phyloP scores from a whole-genome alignment of 768 basidiomycete species.

The Leccinum barrowsii region DNA sequence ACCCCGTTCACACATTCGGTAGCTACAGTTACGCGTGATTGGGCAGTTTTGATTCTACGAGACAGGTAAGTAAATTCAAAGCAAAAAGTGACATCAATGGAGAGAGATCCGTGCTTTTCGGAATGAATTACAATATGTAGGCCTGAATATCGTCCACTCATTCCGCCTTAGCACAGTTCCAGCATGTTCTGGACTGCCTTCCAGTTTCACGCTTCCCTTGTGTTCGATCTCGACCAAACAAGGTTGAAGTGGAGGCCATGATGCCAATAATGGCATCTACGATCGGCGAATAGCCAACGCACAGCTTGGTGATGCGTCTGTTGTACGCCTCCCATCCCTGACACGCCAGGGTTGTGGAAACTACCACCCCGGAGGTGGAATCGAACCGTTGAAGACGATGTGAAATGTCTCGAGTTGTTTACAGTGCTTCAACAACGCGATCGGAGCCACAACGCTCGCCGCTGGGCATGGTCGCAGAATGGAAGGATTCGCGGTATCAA shows the following conservation, averaged over 20 bases:
- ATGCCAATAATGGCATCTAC: not conserved
- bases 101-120: not conserved
- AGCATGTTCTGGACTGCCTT: slow-evolving; percentile 5
- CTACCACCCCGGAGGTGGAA: not conserved
- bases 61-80: not conserved
- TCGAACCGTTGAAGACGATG: slow-evolving; percentile 18
- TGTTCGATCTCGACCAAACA: slow-evolving; percentile 4
- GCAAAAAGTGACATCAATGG: not conserved
- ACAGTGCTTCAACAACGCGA: slow-evolving; percentile 15
- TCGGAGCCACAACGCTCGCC: slow-evolving; percentile 9
- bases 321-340: slow-evolving; percentile 9
- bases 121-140: not conserved
- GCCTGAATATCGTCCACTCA: not conserved
- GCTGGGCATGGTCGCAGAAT: slow-evolving; percentile 1
- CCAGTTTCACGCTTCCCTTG: slow-evolving; percentile 3
- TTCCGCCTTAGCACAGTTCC: not conserved
- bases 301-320: slow-evolving; percentile 7
- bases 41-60: not conserved
- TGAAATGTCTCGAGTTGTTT: slow-evolving; percentile 11
- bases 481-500: slow-evolving; percentile 12
- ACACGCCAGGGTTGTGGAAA: not conserved
- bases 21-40: no score
- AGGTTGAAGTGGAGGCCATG: slow-evolving; percentile 15
- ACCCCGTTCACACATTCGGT: no score
- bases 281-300: slow-evolving; percentile 19